Conservation (phyloP, 441 rosid genomes). For the Euphorbia corollata region DNA sequence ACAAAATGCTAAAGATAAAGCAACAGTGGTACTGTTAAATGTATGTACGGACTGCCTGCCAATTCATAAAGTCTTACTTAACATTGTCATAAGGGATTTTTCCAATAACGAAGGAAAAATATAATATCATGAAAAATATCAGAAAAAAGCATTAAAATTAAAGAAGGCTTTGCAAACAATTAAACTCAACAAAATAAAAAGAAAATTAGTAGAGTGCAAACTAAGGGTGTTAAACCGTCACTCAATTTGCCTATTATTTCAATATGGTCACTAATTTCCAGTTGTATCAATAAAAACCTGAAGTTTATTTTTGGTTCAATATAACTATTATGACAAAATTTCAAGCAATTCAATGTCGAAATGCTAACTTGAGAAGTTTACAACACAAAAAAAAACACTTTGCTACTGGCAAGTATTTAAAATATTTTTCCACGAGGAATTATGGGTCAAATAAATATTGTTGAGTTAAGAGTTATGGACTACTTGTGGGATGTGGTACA, state of each 20-base stretch:
- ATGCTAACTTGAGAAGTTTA: background rate
- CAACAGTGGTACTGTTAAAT: constrained; percentile 37
- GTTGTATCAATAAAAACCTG: background rate
- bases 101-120: background rate
- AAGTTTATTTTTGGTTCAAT: background rate
- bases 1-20: constrained; percentile 47
- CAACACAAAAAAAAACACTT: background rate
- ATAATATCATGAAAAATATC: background rate
- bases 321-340: too few relatives aligned
- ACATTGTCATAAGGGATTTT: constrained; percentile 9
- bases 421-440: background rate
- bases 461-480: too few relatives aligned
- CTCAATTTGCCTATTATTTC: background rate
- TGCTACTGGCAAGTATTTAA: background rate
- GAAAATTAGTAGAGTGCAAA: background rate
- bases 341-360: background rate
- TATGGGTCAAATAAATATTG: background rate
- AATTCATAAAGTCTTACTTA: constrained; percentile 21
- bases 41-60: constrained; percentile 70
- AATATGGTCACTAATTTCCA: background rate
- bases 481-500: too few relatives aligned
- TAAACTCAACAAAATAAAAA: background rate
- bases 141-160: constrained; percentile 2
- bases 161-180: background rate
- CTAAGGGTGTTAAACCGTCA: background rate